phyloP scores from a whole-genome alignment of 2,329 filamentous ascomycete genomes.

The Cytospora chrysosperma region DNA sequence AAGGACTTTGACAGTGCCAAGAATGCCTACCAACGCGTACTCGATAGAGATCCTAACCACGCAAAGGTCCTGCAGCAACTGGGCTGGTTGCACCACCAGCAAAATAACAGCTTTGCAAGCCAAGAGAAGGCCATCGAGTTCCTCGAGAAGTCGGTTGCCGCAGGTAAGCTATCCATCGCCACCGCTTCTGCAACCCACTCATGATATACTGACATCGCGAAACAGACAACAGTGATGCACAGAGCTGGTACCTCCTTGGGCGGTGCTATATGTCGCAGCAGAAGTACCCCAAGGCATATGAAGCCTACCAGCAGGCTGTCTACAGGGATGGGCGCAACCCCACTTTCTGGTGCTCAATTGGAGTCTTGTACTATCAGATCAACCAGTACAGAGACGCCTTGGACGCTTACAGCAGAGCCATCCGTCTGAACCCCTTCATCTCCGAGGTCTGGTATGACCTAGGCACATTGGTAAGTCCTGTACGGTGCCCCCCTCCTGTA shows the following conservation, averaged over 20 bases:
- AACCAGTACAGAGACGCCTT: constrained; percentile 98
- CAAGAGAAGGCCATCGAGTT: constrained; percentile 98
- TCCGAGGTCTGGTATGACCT: constrained; percentile 99
- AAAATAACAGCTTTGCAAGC: constrained; percentile 85
- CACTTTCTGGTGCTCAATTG: constrained; percentile 99
- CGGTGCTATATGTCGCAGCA: constrained; percentile 99
- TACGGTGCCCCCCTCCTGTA: constrained; percentile 26
- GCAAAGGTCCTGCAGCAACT: constrained; percentile 98
- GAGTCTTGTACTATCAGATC: constrained; percentile 98
- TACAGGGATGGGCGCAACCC: constrained; percentile 97
- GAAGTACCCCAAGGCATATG: constrained; percentile 97
- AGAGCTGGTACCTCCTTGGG: constrained; percentile 97
- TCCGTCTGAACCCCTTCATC: constrained; percentile 95
- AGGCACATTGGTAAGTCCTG: constrained; percentile 77
- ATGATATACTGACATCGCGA: constrained; percentile 30
- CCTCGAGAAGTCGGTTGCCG: constrained; percentile 91
- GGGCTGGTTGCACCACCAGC: constrained; percentile 96
- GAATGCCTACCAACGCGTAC: constrained; percentile 84
- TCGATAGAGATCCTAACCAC: constrained; percentile 92
- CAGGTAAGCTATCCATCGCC: constrained; percentile 60
- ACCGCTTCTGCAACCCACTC: constrained; percentile 18
- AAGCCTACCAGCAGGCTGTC: constrained; percentile 97
- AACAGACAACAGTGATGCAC: constrained; percentile 86
- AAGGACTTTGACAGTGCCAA: constrained; percentile 97
- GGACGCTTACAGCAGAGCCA: constrained; percentile 95